phyloP scores from a whole-genome alignment of 352 stramenopile genomes.

The Globisporangium emineosum region DNA sequence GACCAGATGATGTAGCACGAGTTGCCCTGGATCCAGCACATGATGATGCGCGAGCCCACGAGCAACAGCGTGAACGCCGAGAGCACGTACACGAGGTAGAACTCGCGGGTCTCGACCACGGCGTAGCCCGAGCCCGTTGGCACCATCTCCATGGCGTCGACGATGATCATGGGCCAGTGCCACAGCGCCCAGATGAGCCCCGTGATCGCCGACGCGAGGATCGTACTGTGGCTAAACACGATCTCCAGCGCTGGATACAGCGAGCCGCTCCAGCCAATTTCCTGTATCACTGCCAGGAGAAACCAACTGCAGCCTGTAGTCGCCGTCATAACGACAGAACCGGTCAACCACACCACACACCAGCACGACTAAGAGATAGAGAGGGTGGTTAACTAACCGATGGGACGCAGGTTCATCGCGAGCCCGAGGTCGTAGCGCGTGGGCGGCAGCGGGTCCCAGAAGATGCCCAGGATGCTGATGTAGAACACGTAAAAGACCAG shows the following conservation, averaged over 20 bases:
- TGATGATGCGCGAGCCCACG: conserved; percentile 84
- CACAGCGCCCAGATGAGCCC: conserved; percentile 82
- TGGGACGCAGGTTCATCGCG: conserved; percentile 58
- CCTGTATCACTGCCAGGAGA: conserved; percentile 73
- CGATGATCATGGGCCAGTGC: conserved; percentile 89
- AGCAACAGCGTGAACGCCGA: conserved; percentile 75
- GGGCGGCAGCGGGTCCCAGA: conserved; percentile 82
- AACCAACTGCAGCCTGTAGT: conserved; percentile 82
- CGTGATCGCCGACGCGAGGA: conserved; percentile 82
- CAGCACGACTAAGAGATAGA: background rate
- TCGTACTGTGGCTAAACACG: conserved; percentile 84
- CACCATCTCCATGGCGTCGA: conserved; percentile 73
- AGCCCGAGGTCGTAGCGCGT: conserved; percentile 77
- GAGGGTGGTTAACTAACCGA: conserved; percentile 51
- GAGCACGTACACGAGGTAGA: conserved; percentile 79
- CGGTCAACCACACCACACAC: background rate
- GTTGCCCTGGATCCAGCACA: conserved; percentile 90
- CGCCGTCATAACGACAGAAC: conserved; percentile 4
- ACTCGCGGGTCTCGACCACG: conserved; percentile 73
- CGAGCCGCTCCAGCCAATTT: conserved; percentile 85
- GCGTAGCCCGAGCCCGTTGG: conserved; percentile 72
- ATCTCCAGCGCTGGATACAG: conserved; percentile 87
- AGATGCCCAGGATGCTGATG: conserved; percentile 73
- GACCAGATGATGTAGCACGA: conserved; percentile 88
- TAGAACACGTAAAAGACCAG: conserved; percentile 90